Base-by-base conservation (phyloP, 2,329 filamentous ascomycete species). In the Xylaria sp. region DNA sequence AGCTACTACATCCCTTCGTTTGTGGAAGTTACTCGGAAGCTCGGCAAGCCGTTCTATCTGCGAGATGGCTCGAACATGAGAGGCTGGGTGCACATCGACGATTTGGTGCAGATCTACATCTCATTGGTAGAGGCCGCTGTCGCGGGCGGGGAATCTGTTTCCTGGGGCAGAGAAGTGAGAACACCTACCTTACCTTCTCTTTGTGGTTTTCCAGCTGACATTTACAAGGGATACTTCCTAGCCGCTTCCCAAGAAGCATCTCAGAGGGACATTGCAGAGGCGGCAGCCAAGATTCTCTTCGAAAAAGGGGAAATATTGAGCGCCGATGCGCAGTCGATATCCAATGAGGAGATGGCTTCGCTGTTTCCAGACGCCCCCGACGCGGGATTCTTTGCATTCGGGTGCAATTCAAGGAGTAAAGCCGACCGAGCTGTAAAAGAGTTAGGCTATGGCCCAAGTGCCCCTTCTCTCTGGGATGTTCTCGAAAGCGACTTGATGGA, bases 81-180 rank as follows among this genome's bases (percentile, higher is more conserved):
- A 36, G 39, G 56, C 56, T 59, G 56, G 56, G 36, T 59, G 21
- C 56, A 59, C 45, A 59, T 59, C 30, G 24, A 48, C 24, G 56
- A 59, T 48, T 59, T 59, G 3, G 56, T 59, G 24, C 56, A 59
- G 56, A 48, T 47, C n/a, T 59, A 59, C 14, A n/a, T 59, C 21
- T 19, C 30, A 19, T 12, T 59, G 9, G 56, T 59, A 4, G 56
- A 59, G 14, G 56, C 56, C 12, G 56, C 56, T n/a, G 56, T 48
- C 3, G 56, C 56, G 1, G 56, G 56, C 39, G 56, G 56, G 42
- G 56, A n/a, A 14, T 19, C 14, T n/a, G 56, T 48, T 19, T 30
- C 21, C 30, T 59, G 56, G 34, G 56, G 56, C 6, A 19, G 24
- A 34, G 36, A 59, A 36, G 56, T 59, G 19, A 30, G 56, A 12